Base-by-base conservation (phyloP, 2,329 filamentous ascomycete genomes). In the Sporothrix globosa region DNA sequence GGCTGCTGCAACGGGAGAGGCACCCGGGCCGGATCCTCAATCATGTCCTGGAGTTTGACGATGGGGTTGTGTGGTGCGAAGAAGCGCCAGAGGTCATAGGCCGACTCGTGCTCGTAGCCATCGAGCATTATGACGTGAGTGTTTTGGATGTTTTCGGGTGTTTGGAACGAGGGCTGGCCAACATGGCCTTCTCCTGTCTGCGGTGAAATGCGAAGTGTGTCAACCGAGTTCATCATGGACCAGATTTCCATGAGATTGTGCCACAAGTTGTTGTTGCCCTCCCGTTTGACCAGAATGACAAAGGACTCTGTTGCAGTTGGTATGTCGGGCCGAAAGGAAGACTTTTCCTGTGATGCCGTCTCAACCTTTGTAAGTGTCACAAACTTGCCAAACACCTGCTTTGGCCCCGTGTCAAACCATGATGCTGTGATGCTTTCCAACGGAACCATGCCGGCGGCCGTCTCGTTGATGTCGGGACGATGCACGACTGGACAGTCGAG, bases 1-100 rank as follows among this genome's bases (percentile, higher is more conserved):
- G n/a, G 17, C 17, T 19, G 41, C 5, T 17, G 60, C 14, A 30
- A 7, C 4, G 58, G 34, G 24, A 21, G n/a, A 11, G 66, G 67
- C 9, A 69, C 24, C 70, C 27, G 34, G 7, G 41, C 19, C 50
- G 50, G 75, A 65, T 71, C 63, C 14, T 50, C 67, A 39, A n/a
- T 24, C 67, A 19, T 72, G 7, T 80, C 76, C 2, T 58, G 41
- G 30, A 79, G 65, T 4, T 78, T 77, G 14, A 79, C 58, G 19
- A 77, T 74, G 5, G 76, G 76, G 53, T 75, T 73, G 65, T 74
- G 72, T 4, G 79, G 71, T 4, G 79, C 75, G 56, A 81, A 79
- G 30, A 81, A 72, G 2, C 73, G 75, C 80, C 80, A 82, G 14
- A 82, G 75, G 63, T 80, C 78, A 41, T 78, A 77, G 66, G 77